These are phyloP conservation scores for Nannizzia gypsea DNA, from an alignment of 2,329 filamentous ascomycete genomes.

Conservation along the genomic window DNA sequence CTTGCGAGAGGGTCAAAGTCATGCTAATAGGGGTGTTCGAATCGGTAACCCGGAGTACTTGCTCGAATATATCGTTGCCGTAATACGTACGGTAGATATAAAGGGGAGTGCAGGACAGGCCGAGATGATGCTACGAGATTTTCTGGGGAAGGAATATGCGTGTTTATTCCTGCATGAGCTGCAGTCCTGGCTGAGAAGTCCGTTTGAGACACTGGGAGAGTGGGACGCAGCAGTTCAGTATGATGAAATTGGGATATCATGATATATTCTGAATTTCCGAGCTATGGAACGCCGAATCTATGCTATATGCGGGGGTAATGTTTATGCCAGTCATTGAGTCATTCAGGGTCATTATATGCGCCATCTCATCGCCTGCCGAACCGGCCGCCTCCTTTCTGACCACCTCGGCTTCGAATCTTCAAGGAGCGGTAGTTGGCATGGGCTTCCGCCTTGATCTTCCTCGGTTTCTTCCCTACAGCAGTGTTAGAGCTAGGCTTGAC, in stretches of 20 bases:
- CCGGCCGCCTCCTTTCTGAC: conserved; percentile 25
- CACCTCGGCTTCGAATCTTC: conserved; percentile 33
- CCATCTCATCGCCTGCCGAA: conserved; percentile 26
- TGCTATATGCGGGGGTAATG: neutral
- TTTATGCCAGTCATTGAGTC: neutral
- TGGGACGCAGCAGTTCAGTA: conserved; percentile 82
- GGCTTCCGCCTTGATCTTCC: conserved; percentile 35
- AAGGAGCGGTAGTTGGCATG: conserved; percentile 40
- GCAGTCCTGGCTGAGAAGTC: conserved; percentile 69
- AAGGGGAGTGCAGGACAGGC: conserved; percentile 68
- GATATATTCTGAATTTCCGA: neutral
- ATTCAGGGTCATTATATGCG: neutral
- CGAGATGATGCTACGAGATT: conserved; percentile 66
- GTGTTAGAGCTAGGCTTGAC: no score
- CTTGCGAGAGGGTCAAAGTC: neutral
- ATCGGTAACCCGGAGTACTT: conserved; percentile 68
- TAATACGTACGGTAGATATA: conserved; percentile 71
- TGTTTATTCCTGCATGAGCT: conserved; percentile 75
- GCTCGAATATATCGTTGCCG: conserved; percentile 72
- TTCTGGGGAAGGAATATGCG: conserved; percentile 62
- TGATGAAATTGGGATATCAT: neutral
- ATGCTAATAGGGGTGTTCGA: neutral
- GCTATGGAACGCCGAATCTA: neutral
- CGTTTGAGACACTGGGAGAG: conserved; percentile 55
- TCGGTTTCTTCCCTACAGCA: conserved; percentile 11